A percentile compares a stretch with the other conserved stretches of the same genome.
Conservation (phyloP, 176 grass and related monocot genomes). For the Sorghum bicolor region DNA sequence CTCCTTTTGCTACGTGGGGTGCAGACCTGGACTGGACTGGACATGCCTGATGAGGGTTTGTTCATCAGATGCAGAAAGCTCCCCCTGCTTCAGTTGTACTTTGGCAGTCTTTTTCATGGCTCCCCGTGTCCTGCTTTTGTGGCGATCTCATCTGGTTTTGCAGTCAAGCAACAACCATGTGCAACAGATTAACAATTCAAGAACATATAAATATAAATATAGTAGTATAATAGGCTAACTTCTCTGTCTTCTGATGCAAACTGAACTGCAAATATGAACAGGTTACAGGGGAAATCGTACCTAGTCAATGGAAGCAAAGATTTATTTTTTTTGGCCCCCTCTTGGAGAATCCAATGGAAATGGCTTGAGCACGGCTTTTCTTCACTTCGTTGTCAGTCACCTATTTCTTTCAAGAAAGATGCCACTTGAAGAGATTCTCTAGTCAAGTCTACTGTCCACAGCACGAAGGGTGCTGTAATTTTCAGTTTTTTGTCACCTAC, state of each 20-base stretch:
- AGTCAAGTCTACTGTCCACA: conserved; percentile 14
- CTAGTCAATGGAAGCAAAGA: conserved; percentile 8
- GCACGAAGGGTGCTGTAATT: neutral
- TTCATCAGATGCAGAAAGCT: conserved; percentile 22
- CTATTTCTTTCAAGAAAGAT: conserved; percentile 31
- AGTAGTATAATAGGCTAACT: neutral
- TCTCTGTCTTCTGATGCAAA: neutral
- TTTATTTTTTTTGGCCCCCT: neutral
- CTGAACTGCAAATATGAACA: conserved; percentile 2
- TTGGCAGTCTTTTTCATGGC: conserved; percentile 22
- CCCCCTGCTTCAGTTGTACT: neutral
- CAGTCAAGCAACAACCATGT: conserved; percentile 23
- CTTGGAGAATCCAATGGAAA: conserved; percentile 7
- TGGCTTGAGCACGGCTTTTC: neutral
- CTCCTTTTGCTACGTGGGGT: conserved; percentile 3
- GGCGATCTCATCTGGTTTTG: conserved; percentile 35
- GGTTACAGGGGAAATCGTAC: neutral
- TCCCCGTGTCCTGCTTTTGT: conserved; percentile 11
- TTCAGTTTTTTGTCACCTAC: neutral
- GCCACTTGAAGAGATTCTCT: conserved; percentile 16
- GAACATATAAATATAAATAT: neutral
- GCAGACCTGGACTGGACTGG: conserved; percentile 25
- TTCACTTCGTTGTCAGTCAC: neutral
- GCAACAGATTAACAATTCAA: neutral
- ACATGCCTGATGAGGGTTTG: neutral